Percentiles rank a stretch among this genome's conserved stretches.
These are phyloP conservation scores for Falciphora oryzae DNA, from an alignment of 2,329 filamentous ascomycete species.

Conservation along the genomic window DNA sequence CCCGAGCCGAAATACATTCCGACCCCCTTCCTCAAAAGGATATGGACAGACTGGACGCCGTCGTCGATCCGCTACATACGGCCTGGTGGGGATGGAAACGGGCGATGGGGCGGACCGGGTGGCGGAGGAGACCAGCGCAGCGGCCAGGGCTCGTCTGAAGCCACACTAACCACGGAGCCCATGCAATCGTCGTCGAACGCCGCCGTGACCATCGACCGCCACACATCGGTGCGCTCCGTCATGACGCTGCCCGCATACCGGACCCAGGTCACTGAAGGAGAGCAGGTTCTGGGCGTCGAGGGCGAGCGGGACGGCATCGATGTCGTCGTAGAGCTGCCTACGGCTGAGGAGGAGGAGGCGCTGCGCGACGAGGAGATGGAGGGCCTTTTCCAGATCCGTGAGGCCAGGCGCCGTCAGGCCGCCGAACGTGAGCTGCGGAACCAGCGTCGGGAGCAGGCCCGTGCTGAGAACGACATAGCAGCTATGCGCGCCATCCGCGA, in stretches of 20 bases:
- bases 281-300: constrained; percentile 79
- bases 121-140: not conserved
- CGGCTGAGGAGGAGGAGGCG: constrained; percentile 69
- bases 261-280: constrained; percentile 63
- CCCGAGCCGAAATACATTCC: constrained; percentile 45
- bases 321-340: constrained; percentile 79
- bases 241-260: constrained; percentile 90
- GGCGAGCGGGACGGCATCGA: constrained; percentile 92
- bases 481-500: constrained; percentile 63
- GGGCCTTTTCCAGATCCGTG: constrained; percentile 79
- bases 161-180: not conserved
- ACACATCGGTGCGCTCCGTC: constrained; percentile 84
- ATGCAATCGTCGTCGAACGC: constrained; percentile 12
- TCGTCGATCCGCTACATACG: not conserved
- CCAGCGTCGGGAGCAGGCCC: constrained; percentile 63
- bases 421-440: constrained; percentile 74
- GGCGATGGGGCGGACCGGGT: constrained; percentile 14
- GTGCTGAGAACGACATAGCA: constrained; percentile 61
- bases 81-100: not conserved
- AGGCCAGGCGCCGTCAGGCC: constrained; percentile 68
- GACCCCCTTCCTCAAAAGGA: constrained; percentile 40
- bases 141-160: not conserved
- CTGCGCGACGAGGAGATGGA: constrained; percentile 90
- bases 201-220: constrained; percentile 58
- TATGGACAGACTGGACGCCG: constrained; percentile 43